These are phyloP conservation scores for Fusarium citri DNA, from an alignment of 2,329 filamentous ascomycete genomes.

Conservation along the genomic window DNA sequence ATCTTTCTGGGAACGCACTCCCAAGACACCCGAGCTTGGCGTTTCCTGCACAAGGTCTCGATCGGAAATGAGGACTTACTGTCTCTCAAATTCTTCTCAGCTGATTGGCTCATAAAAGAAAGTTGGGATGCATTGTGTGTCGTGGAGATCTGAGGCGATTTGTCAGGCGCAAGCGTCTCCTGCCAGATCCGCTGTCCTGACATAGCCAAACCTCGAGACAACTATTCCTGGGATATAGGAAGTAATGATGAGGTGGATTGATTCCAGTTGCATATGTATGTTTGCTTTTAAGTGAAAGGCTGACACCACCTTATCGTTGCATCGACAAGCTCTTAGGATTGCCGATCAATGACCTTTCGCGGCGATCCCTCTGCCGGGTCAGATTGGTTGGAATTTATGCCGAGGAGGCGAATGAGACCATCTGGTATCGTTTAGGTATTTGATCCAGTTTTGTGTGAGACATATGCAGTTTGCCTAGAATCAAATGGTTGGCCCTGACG, in stretches of 20 bases:
- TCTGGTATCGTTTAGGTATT: background rate
- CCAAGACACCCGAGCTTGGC: background rate
- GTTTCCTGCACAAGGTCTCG: background rate
- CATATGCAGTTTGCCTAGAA: background rate
- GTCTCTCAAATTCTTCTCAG: background rate
- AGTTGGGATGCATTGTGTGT: background rate
- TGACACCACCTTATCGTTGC: background rate
- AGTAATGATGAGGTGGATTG: background rate
- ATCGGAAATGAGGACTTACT: background rate
- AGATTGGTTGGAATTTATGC: background rate
- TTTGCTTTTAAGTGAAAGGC: background rate
- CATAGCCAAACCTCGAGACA: background rate
- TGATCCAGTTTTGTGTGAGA: conserved; percentile 7
- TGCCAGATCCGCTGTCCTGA: background rate
- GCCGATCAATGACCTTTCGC: background rate
- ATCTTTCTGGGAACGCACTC: background rate
- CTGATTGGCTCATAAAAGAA: background rate
- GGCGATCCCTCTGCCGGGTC: background rate
- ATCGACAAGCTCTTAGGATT: background rate
- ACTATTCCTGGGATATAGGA: background rate
- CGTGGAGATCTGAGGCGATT: background rate
- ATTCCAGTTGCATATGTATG: background rate
- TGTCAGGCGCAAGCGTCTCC: background rate
- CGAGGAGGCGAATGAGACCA: background rate
- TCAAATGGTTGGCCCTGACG: background rate